Conservation (phyloP, 83 land plant genomes). For the Picea abies region DNA sequence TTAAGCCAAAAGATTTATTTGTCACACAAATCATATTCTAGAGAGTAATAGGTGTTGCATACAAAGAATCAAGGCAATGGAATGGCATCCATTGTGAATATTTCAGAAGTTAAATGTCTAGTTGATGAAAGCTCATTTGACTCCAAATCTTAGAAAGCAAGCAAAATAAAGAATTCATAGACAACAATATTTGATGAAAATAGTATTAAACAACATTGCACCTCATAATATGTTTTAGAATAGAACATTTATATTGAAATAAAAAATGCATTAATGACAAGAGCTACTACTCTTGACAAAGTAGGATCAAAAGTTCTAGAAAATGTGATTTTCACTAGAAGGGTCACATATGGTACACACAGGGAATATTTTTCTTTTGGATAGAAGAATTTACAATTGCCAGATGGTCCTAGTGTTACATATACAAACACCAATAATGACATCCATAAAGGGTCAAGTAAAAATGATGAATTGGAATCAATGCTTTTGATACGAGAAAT, state of each 20-base stretch:
- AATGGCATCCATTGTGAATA: not conserved
- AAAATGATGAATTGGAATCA: too few relatives aligned
- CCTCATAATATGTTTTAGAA: not conserved
- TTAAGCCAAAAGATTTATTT: not conserved
- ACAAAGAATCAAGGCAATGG: not conserved
- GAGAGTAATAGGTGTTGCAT: not conserved
- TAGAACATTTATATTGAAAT: not conserved
- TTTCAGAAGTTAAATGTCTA: not conserved
- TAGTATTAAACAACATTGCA: not conserved
- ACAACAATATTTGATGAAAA: not conserved
- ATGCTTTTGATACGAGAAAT: too few relatives aligned
- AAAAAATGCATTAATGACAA: not conserved
- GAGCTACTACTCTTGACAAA: not conserved
- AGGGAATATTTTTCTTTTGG: not conserved
- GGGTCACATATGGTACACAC: too few relatives aligned
- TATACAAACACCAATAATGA: too few relatives aligned
- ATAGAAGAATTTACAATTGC: too few relatives aligned
- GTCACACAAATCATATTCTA: too few relatives aligned
- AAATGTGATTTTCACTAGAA: too few relatives aligned
- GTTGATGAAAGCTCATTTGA: not conserved
- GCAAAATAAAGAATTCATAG: not conserved
- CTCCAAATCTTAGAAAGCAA: not conserved
- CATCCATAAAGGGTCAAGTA: too few relatives aligned
- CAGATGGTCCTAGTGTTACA: too few relatives aligned
- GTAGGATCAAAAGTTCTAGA: not conserved